Conservation (phyloP, 208 protist genomes). For the Trypanosoma boissoni region DNA sequence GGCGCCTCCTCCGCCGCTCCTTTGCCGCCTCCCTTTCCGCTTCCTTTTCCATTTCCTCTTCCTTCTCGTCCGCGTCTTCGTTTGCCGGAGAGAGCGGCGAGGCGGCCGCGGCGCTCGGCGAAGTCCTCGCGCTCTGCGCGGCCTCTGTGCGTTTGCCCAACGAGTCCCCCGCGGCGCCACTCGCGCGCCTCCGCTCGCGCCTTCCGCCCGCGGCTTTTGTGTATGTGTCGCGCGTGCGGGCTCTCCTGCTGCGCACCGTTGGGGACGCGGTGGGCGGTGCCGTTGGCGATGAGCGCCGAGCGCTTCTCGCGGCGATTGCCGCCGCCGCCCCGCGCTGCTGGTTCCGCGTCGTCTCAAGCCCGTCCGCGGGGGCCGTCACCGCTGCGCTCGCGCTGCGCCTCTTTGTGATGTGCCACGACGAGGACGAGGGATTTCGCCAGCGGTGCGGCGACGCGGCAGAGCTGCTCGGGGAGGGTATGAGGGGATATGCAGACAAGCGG, state of each 20-base stretch:
- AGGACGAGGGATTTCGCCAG: conserved; percentile 35
- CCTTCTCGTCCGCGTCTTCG: no score
- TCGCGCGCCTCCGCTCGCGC: no score
- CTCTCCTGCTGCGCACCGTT: no score
- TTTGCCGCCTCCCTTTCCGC: not conserved
- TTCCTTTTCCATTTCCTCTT: no score
- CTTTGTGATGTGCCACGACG: conserved; percentile 50
- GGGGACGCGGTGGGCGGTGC: no score
- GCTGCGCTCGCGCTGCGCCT: conserved; percentile 46
- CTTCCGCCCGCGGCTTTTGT: no score
- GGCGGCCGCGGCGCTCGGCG: no score
- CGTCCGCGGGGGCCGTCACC: conserved; percentile 44
- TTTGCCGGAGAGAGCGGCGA: no score
- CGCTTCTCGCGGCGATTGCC: not conserved
- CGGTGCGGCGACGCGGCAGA: conserved; percentile 17
- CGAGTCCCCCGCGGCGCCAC: no score
- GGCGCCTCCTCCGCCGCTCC: not conserved
- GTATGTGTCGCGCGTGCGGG: no score
- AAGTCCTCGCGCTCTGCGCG: no score
- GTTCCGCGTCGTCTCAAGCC: conserved; percentile 43
- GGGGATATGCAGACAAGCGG: conserved; percentile 45
- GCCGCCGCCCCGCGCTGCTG: conserved; percentile 35
- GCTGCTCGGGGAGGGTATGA: conserved; percentile 34
- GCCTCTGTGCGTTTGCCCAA: no score
- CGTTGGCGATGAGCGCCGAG: not conserved